Evolutionary conservation across 495 filamentous ascomycete genomes (phyloP).

Genomic region (Hypomontagnella monticulosa): DNA sequence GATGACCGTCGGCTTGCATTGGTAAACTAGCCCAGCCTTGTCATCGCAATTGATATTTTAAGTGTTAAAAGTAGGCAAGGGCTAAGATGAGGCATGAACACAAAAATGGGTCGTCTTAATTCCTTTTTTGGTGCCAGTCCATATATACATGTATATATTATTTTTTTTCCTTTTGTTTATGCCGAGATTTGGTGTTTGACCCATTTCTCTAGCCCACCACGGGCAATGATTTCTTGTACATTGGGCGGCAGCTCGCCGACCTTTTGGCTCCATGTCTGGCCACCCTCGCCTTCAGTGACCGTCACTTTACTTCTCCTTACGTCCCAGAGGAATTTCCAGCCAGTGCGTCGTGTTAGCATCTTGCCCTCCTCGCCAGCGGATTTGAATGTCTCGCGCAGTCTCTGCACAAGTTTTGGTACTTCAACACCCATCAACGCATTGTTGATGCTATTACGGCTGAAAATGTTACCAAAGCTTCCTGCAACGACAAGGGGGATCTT

Average conservation of each 20-base stretch:
- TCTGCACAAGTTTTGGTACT: conserved; percentile 74
- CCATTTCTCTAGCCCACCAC: conserved; percentile 84
- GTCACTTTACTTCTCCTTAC: conserved; percentile 73
- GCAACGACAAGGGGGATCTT: conserved; percentile 84
- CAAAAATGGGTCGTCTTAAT: too few species aligned
- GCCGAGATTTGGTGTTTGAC: conserved; percentile 61
- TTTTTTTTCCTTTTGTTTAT: too few species aligned
- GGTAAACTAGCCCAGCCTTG: too few species aligned
- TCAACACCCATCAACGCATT: conserved; percentile 89
- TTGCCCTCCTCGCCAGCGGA: conserved; percentile 54
- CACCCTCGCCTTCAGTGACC: conserved; percentile 69
- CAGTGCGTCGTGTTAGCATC: conserved; percentile 79
- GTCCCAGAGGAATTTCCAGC: conserved; percentile 91
- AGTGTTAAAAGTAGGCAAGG: too few species aligned
- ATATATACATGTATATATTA: too few species aligned
- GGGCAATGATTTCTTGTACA: conserved; percentile 90
- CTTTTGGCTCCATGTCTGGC: conserved; percentile 76
- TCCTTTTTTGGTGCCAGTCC: too few species aligned
- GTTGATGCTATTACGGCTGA: conserved; percentile 88
- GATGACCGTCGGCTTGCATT: too few species aligned
- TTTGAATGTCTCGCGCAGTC: conserved; percentile 72
- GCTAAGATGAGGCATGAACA: too few species aligned
- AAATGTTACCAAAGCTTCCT: conserved; percentile 91
- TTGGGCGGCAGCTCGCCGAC: conserved; percentile 88
- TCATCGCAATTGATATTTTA: too few species aligned